Conservation (phyloP, 1,284 basidiomycete genomes). For the Boletus albobrunnescens region DNA sequence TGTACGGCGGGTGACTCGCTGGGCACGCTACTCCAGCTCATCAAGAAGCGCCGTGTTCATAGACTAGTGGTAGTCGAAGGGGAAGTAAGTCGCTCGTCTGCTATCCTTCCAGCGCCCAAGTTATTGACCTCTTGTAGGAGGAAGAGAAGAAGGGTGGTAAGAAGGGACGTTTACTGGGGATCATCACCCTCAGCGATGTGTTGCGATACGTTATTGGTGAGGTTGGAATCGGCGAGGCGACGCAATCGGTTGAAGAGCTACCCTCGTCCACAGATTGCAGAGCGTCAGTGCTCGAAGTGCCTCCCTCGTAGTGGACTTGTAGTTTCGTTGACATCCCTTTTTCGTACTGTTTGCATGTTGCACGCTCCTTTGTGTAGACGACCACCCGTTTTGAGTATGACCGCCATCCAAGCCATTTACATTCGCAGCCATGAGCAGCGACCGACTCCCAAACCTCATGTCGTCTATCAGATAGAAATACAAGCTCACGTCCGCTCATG, state of each 20-base stretch:
- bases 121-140: slow-evolving; percentile 44
- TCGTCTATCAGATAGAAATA: slow-evolving; percentile 77
- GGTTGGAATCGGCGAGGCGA: slow-evolving; percentile 44
- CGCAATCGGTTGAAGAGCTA: slow-evolving; percentile 31
- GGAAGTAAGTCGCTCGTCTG: slow-evolving; percentile 48
- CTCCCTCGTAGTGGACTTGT: slow-evolving; percentile 6
- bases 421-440: slow-evolving; percentile 68
- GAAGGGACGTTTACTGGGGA: slow-evolving; percentile 82
- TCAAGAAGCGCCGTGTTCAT: slow-evolving; percentile 92
- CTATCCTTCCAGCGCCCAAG: background rate
- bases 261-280: slow-evolving; percentile 17
- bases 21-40: slow-evolving; percentile 87
- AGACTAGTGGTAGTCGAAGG: slow-evolving; percentile 90
- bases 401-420: slow-evolving; percentile 70
- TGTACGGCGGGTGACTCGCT: slow-evolving; percentile 93
- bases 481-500: slow-evolving; percentile 83
- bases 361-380: too few species aligned
- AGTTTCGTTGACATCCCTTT: background rate
- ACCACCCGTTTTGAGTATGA: too few species aligned
- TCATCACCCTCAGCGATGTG: slow-evolving; percentile 90
- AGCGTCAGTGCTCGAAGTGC: slow-evolving; percentile 13
- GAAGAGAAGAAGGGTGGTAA: slow-evolving; percentile 72
- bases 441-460: slow-evolving; percentile 63
- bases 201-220: slow-evolving; percentile 82
- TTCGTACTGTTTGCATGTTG: slow-evolving; percentile 4